These are phyloP conservation scores for Oryza glumipatula DNA, from an alignment of 176 grass and related monocot species.

Conservation along the genomic window DNA sequence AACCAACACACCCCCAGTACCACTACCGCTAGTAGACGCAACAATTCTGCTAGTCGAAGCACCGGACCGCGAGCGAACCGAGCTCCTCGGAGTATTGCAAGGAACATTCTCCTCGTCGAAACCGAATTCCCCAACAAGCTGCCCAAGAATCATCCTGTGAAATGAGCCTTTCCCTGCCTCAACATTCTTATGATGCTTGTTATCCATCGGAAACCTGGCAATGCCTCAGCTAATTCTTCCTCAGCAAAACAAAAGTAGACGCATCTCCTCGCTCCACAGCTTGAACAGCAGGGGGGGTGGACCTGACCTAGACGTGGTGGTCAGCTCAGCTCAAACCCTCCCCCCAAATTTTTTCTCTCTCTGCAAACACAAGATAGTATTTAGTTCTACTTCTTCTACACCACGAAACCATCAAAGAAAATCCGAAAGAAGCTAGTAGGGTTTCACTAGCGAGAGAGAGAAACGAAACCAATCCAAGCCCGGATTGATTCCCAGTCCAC, in stretches of 20 bases:
- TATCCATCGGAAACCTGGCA: slow-evolving; percentile 59
- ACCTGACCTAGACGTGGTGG: neutral
- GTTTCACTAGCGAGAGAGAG: no score
- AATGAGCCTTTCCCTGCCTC: slow-evolving; percentile 45
- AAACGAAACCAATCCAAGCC: no score
- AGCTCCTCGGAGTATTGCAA: slow-evolving; percentile 57
- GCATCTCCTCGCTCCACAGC: slow-evolving; percentile 20
- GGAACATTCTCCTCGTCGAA: slow-evolving; percentile 61
- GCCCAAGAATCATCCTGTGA: slow-evolving; percentile 49
- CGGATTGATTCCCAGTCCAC: no score
- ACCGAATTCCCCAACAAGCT: slow-evolving; percentile 40
- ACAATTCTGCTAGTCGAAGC: slow-evolving; percentile 24
- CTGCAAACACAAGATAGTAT: no score
- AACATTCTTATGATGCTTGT: slow-evolving; percentile 39
- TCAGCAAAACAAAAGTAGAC: slow-evolving; percentile 4
- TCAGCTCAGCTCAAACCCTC: neutral
- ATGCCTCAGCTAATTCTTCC: slow-evolving; percentile 21
- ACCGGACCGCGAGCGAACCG: slow-evolving; percentile 16
- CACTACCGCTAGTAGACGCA: slow-evolving; percentile 32
- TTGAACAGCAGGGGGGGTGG: neutral
- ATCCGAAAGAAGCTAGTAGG: no score
- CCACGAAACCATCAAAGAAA: no score
- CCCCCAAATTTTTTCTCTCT: no score
- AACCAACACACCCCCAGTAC: neutral
- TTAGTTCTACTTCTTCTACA: no score